Base-by-base conservation (phyloP, 108 stramenopile genomes). In the Pelagomonas calceolata region DNA sequence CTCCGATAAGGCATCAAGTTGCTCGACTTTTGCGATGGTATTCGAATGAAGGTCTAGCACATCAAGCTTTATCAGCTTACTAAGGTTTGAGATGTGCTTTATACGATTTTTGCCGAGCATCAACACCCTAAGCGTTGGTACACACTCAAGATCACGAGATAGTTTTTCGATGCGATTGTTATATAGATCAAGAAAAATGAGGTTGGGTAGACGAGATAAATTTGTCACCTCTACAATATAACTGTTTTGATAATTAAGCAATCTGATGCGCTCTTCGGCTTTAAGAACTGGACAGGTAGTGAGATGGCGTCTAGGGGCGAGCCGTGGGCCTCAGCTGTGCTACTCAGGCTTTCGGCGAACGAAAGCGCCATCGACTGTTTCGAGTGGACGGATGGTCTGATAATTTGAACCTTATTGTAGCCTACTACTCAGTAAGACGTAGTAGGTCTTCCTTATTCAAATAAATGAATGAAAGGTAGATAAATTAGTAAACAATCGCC, bases 181-280 rank as follows among this genome's bases (percentile, higher is more conserved):
- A 67, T 83, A 84, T 29, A 84, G 43, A 35, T 84, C 84, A 0
- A 84, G 66, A 68, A 84, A 84, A 16, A 84, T 82, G 34, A 84
- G 45, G 74, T 79, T 84, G 4, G 77, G 65, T 32, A 84, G 39
- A 30, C 75, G 67, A 29, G 51, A 36, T 34, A 84, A 26, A 67
- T 83, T 79, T 0, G 35, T 30, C 16, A 84, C 79, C 30, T 35
- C 39, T 26, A 4, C 34, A 45, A 84, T 82, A 29, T 64, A 32
- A 64, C 83, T 84, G 78, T 84, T 82, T 78, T 84, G 84, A 70
- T 72, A 76, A 70, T 83, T 84, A 17, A 84, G 78, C 32, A 84
- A 66, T 35, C 82, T 66, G 26, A 84, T 30, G 0, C 75, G 76
- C 32, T 65, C 71, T 63, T 84, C 84, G 18, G 78, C 65, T 51